These are phyloP conservation scores for Gossypium trilobum DNA, from an alignment of 441 rosid species.

Conservation along the genomic window DNA sequence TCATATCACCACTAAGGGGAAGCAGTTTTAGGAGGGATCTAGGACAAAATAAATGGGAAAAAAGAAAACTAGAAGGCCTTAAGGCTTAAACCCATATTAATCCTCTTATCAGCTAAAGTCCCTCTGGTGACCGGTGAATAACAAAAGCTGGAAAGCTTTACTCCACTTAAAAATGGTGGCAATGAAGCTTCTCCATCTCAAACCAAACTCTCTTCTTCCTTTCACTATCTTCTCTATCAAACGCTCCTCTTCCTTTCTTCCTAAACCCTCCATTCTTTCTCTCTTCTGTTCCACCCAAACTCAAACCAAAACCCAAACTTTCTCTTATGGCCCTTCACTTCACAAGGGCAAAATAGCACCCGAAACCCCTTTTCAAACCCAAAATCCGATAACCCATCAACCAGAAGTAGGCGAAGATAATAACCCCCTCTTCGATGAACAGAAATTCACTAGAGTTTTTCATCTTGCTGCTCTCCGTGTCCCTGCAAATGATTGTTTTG, in stretches of 20 bases:
- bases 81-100: too few relatives aligned
- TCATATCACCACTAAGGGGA: too few relatives aligned
- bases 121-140: too few relatives aligned
- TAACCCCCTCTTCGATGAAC: constrained; percentile 28
- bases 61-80: too few relatives aligned
- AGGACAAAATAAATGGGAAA: too few relatives aligned
- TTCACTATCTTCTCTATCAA: constrained; percentile 20
- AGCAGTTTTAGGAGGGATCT: too few relatives aligned
- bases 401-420: constrained; percentile 17
- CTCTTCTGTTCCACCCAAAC: constrained; percentile 11
- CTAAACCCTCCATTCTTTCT: constrained; percentile 9
- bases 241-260: constrained; percentile 19
- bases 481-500: constrained; percentile 54
- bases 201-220: constrained; percentile 24
- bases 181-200: constrained; percentile 23
- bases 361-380: constrained; percentile 23
- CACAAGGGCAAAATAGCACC: constrained; percentile 20
- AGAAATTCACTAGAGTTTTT: constrained; percentile 55
- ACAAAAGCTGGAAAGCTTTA: not conserved
- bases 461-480: constrained; percentile 65
- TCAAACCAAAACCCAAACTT: constrained; percentile 19
- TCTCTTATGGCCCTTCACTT: constrained; percentile 31
- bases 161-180: constrained; percentile 20
- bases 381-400: constrained; percentile 9
- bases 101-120: too few relatives aligned